Base-by-base conservation (phyloP, 345 rosid species). In the Trapa incisa region DNA sequence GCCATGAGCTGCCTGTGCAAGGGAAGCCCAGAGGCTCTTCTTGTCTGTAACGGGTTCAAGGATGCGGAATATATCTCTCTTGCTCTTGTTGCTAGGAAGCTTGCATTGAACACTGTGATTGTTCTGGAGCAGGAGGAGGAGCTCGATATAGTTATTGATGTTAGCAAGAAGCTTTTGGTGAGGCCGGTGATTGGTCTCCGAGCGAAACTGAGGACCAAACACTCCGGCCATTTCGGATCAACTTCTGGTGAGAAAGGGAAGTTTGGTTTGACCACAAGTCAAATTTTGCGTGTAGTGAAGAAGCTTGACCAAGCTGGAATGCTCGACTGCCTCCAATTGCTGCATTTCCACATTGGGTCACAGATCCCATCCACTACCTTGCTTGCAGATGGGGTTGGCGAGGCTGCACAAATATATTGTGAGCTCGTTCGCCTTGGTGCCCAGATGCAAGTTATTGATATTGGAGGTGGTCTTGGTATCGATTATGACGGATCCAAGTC, bases 171-270 rank as follows among this genome's bases (percentile, higher is more conserved):
- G 80, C 83, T 90, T 56, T 60, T 65, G 0, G 76, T 88, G 35
- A 77, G 84, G 69, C 89, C 98, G 0, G 93, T 86, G 32, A 75
- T 92, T 71, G 98, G 96, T 0, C 75, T 82, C 42, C 75, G 98
- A 41, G 96, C 98, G 8, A 92, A 92, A 80, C 82, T 92, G 69
- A 83, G 98, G 60, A 92, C 98, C 17, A 87, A 80, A 61, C 98
- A 92, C 64, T 80, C 96, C 0, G 98, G 97, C 47, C 98, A 92
- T 76, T 92, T 92, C 67, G 97, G 98, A n/a, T 84, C 93, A 0
- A 92, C 98, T 22, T 92, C 97, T 0, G 98, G 98, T 22, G 98
- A 89, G 82, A 89, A 84, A 64, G 97, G 98, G 50, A 92, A 92
- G 75, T 92, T 92, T 36, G 98, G 98, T 38, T 69, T 92, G 67